Percentiles rank a stretch among this genome's conserved stretches.
Conservation (phyloP, 2,329 filamentous ascomycete genomes). For the Cladophialophora exuberans region DNA sequence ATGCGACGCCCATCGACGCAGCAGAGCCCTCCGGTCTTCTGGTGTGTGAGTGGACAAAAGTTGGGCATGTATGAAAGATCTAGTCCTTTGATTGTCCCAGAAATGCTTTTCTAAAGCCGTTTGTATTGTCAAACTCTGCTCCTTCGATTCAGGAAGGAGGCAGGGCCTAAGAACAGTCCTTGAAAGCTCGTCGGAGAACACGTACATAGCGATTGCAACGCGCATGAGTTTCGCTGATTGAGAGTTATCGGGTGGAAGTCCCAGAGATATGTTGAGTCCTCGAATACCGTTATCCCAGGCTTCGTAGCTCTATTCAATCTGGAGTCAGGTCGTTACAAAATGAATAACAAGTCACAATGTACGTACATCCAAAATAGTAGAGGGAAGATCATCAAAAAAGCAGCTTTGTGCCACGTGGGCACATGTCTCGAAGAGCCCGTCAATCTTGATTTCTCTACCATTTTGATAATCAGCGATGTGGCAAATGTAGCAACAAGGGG, state of each 20-base stretch:
- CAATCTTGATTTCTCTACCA: not conserved
- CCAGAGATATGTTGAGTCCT: not conserved
- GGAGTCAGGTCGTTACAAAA: not conserved
- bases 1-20: not conserved
- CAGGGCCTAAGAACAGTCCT: not conserved
- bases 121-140: not conserved
- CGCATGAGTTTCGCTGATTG: not conserved
- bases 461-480: not conserved
- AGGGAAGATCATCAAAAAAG: not conserved
- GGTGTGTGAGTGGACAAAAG: not conserved
- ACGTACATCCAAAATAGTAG: not conserved
- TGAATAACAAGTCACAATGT: not conserved
- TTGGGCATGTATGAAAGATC: not conserved
- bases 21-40: not conserved
- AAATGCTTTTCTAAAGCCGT: not conserved
- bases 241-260: not conserved
- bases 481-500: not conserved
- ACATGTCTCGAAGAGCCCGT: not conserved
- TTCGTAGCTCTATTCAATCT: not conserved
- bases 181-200: not conserved
- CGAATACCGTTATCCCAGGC: not conserved
- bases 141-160: not conserved
- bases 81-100: not conserved
- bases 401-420: not conserved
- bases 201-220: not conserved